Conservation (phyloP, 2,329 filamentous ascomycete species). For the Pyricularia sp. region DNA sequence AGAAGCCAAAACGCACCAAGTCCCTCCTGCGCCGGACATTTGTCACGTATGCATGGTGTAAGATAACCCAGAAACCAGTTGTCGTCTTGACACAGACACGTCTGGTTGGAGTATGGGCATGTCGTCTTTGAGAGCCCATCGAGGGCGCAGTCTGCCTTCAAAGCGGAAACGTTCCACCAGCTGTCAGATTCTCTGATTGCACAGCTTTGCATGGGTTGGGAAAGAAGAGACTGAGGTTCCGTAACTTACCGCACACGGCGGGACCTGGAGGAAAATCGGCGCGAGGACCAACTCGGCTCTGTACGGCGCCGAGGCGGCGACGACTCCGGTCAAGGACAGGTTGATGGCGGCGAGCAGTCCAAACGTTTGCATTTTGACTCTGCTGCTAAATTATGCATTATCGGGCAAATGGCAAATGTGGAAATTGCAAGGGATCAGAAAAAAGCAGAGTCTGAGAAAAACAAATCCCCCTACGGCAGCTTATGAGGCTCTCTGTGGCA, state of each 20-base stretch:
- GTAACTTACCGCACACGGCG: neutral
- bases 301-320: neutral
- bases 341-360: neutral
- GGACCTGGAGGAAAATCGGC: neutral
- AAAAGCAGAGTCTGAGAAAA: neutral
- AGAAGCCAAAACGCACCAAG: neutral
- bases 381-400: neutral
- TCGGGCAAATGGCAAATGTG: neutral
- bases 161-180: neutral
- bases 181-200: neutral
- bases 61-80: neutral
- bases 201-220: neutral
- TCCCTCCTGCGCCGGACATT: neutral
- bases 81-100: neutral
- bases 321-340: neutral
- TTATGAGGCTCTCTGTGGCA: neutral
- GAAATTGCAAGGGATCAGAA: neutral
- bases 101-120: neutral
- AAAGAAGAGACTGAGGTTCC: neutral
- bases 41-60: neutral
- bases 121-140: neutral
- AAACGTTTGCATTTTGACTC: neutral
- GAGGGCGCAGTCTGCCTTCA: neutral
- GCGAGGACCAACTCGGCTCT: neutral
- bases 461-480: neutral